Evolutionary conservation across 2,329 filamentous ascomycete genomes (phyloP), one percentile per base, ranked within the genome.

Genomic region (Ophiocordyceps unilateralis): DNA sequence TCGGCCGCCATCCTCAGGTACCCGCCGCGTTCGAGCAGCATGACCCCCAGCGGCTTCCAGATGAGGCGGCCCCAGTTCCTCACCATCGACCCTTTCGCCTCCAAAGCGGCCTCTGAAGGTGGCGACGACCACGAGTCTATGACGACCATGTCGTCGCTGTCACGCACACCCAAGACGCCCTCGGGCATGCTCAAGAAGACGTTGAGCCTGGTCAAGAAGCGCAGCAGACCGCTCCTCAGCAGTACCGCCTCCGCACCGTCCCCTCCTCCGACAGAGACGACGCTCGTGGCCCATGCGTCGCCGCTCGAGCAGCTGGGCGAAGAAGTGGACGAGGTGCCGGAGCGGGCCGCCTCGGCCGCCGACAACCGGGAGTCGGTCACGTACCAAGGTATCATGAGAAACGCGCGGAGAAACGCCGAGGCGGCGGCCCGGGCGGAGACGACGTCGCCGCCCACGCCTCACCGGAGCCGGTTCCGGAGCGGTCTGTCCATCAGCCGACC

Each of bases 171-270:
- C 20, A 66, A 56, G 55, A 66, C 67, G 12, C 64, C 67, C 1
- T 65, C 66, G 1, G 58, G 59, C 26, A 60, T 75, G 44, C 64
- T 76, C 47, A 71, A 67, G 52, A 66, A 69, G 50, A 72, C 71
- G 3, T 57, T 76, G 38, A 74, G 65, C 50, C 59, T 77, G 24
- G 67, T 68, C 41, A 65, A 67, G 52, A 74, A 73, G 64, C 65
- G 69, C 48, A 76, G 72, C 60, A 64, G 64, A 43, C 68, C 69
- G 8, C 60, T 61, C 21, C 60, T 76, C 47, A 63, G 58, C 49
- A 49, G 56, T 14, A n/a, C 30, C 15, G 7, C 30, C 3, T 17
- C 30, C 30, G 15, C 30, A 34, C 12, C 30, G 7, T 34, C 15
- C 30, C 30, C 30, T 34, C 30, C 15, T 8, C 30, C 14, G 14